Conservation (phyloP, 768 basidiomycete genomes). For the Sarcodon sp. region DNA sequence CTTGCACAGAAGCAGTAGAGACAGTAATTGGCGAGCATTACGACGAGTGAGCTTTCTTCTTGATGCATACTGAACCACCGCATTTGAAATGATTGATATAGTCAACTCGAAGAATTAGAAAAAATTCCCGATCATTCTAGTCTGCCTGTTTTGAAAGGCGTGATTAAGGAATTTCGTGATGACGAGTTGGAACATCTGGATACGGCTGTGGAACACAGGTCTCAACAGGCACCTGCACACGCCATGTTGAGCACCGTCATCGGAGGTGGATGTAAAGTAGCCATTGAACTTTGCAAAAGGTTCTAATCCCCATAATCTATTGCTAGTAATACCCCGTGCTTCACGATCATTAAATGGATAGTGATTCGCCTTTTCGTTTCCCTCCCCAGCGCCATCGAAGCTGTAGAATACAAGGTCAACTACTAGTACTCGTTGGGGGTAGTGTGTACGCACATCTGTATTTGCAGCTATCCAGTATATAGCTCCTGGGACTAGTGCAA, state of each 20-base stretch:
- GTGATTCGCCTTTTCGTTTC: constrained; percentile 30
- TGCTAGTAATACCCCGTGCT: constrained; percentile 1
- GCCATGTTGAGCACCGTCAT: constrained; percentile 79
- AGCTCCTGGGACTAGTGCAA: constrained; percentile 50
- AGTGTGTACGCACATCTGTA: constrained; percentile 23
- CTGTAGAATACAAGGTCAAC: constrained; percentile 16
- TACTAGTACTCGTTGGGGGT: not conserved
- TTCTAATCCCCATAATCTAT: constrained; percentile 28
- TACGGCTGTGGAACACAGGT: constrained; percentile 76
- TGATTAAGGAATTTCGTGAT: constrained; percentile 79
- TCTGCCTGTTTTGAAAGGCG: constrained; percentile 53
- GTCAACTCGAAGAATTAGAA: constrained; percentile 73
- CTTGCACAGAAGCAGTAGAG: constrained; percentile 96
- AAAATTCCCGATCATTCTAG: constrained; percentile 62
- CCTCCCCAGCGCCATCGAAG: constrained; percentile 42
- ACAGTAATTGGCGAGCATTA: constrained; percentile 98
- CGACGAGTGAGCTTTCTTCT: constrained; percentile 64
- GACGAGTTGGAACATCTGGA: constrained; percentile 94
- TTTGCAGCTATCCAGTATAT: constrained; percentile 29
- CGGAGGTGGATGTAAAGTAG: constrained; percentile 76
- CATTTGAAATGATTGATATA: constrained; percentile 16
- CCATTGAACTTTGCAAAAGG: constrained; percentile 82
- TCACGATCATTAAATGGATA: constrained; percentile 9
- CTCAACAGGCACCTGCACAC: constrained; percentile 86
- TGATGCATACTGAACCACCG: not conserved